Percentiles rank a stretch among this genome's conserved stretches.
phyloP scores from a whole-genome alignment of 2,329 filamentous ascomycete species.

The Ceratocystiopsis minuta region DNA sequence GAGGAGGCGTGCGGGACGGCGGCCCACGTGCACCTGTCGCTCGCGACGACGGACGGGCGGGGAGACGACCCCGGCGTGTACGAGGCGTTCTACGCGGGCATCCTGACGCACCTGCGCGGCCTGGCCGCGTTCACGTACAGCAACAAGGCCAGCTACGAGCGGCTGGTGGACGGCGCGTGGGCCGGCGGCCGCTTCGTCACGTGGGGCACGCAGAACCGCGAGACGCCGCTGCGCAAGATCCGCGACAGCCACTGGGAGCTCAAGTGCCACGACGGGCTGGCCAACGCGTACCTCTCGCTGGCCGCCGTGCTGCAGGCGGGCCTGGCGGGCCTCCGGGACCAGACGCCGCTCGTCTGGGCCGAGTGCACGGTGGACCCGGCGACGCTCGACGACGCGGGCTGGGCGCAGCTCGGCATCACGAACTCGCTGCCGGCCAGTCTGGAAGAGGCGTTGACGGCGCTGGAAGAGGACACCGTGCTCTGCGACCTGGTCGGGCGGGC shows the following conservation, averaged over 20 bases:
- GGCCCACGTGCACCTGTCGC: slow-evolving; percentile 51
- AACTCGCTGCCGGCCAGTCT: slow-evolving; percentile 36
- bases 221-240: slow-evolving; percentile 54
- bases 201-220: slow-evolving; percentile 70
- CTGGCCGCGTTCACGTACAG: slow-evolving; percentile 54
- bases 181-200: slow-evolving; percentile 60
- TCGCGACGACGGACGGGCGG: slow-evolving; percentile 27
- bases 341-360: slow-evolving; percentile 25
- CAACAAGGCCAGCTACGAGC: slow-evolving; percentile 47
- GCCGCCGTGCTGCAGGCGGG: slow-evolving; percentile 44
- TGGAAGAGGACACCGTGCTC: slow-evolving; percentile 31
- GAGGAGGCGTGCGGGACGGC: slow-evolving; percentile 40
- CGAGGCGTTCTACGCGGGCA: slow-evolving; percentile 51
- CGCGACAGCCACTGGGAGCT: slow-evolving; percentile 56
- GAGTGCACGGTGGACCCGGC: slow-evolving; percentile 41
- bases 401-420: slow-evolving; percentile 32
- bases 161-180: slow-evolving; percentile 53
- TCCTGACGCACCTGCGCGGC: slow-evolving; percentile 46
- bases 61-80: slow-evolving; percentile 20
- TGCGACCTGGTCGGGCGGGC: slow-evolving; percentile 25
- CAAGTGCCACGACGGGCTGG: slow-evolving; percentile 58
- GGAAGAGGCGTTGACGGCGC: slow-evolving; percentile 31
- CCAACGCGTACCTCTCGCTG: slow-evolving; percentile 59
- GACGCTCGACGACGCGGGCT: slow-evolving; percentile 25
- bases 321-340: slow-evolving; percentile 30